Evolutionary conservation across 2,329 filamentous ascomycete genomes (phyloP).

Genomic region (Ceratocystis colombiana): DNA sequence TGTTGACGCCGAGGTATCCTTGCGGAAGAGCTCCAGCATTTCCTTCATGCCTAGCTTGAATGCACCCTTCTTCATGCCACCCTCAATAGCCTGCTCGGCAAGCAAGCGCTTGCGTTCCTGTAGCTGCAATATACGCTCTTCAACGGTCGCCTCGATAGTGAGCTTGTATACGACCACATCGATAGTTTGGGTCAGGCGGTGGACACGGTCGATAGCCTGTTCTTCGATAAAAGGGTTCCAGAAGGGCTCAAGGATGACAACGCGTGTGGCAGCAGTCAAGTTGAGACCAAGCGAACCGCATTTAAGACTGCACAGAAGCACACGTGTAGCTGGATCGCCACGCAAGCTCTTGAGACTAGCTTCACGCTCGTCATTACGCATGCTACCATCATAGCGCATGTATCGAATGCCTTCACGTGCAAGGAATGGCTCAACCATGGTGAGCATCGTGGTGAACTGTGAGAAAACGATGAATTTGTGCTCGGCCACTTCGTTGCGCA

Average conservation of each 20-base stretch:
- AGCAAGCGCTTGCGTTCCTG: slow-evolving; percentile 89
- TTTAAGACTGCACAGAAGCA: slow-evolving; percentile 86
- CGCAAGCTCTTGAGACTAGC: slow-evolving; percentile 69
- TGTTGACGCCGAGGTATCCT: slow-evolving; percentile 30
- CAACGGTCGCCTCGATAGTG: slow-evolving; percentile 75
- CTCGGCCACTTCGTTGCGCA: slow-evolving; percentile 63
- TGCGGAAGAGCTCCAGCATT: slow-evolving; percentile 80
- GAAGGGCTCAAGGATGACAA: slow-evolving; percentile 93
- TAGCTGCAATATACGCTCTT: slow-evolving; percentile 86
- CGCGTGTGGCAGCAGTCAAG: slow-evolving; percentile 81
- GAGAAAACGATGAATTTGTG: slow-evolving; percentile 99
- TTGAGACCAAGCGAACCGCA: slow-evolving; percentile 91
- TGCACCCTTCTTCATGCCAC: slow-evolving; percentile 58
- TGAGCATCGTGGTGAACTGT: slow-evolving; percentile 96
- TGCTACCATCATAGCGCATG: slow-evolving; percentile 86
- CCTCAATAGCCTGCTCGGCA: slow-evolving; percentile 84
- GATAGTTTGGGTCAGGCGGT: slow-evolving; percentile 91
- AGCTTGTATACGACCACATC: slow-evolving; percentile 94
- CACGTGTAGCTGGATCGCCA: slow-evolving; percentile 61
- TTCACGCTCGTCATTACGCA: slow-evolving; percentile 89
- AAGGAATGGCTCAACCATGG: slow-evolving; percentile 89
- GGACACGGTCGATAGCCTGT: slow-evolving; percentile 95
- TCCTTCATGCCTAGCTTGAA: slow-evolving; percentile 87
- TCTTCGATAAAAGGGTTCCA: slow-evolving; percentile 99
- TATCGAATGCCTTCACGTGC: slow-evolving; percentile 62